Conservation (phyloP, 1,284 basidiomycete genomes). For the Takashimella koratensis region DNA sequence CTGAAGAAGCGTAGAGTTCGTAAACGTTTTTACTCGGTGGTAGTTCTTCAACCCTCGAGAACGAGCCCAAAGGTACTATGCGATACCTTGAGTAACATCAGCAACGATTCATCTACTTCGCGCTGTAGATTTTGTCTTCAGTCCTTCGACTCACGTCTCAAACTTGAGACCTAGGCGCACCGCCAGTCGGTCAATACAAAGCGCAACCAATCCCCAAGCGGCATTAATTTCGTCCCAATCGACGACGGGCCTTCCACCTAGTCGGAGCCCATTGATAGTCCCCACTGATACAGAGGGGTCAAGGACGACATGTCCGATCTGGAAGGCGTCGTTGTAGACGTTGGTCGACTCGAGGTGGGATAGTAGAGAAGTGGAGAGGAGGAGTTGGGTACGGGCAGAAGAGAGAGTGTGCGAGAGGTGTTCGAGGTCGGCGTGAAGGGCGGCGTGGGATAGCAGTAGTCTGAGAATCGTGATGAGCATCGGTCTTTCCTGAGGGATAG, state of each 20-base stretch:
- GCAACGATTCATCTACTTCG: not conserved
- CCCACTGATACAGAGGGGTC: constrained; percentile 61
- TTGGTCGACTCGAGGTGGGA: constrained; percentile 80
- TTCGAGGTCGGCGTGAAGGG: constrained; percentile 16
- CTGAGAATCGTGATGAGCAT: constrained; percentile 53
- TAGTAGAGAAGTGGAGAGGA: constrained; percentile 44
- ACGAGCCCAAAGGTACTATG: constrained; percentile 86
- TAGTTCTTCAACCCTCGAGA: constrained; percentile 81
- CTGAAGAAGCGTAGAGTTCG: constrained; percentile 83
- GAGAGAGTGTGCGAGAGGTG: constrained; percentile 20
- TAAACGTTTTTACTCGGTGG: constrained; percentile 77
- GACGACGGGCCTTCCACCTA: constrained; percentile 81
- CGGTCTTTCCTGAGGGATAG: constrained; percentile 1
- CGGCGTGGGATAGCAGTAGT: constrained; percentile 34
- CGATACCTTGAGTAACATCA: constrained; percentile 61
- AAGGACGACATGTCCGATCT: constrained; percentile 71
- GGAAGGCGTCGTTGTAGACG: constrained; percentile 98
- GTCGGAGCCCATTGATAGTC: constrained; percentile 90
- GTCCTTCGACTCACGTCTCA: constrained; percentile 67
- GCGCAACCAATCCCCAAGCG: constrained; percentile 94
- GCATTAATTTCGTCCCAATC: constrained; percentile 99
- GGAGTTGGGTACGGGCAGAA: constrained; percentile 38
- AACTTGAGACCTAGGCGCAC: constrained; percentile 83
- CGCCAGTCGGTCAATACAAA: constrained; percentile 85
- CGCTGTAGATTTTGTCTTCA: too few species aligned